A percentile compares a stretch with the other conserved stretches of the same genome.
Conservation (phyloP, 352 stramenopile genomes). For the Phytophthora idaei region DNA sequence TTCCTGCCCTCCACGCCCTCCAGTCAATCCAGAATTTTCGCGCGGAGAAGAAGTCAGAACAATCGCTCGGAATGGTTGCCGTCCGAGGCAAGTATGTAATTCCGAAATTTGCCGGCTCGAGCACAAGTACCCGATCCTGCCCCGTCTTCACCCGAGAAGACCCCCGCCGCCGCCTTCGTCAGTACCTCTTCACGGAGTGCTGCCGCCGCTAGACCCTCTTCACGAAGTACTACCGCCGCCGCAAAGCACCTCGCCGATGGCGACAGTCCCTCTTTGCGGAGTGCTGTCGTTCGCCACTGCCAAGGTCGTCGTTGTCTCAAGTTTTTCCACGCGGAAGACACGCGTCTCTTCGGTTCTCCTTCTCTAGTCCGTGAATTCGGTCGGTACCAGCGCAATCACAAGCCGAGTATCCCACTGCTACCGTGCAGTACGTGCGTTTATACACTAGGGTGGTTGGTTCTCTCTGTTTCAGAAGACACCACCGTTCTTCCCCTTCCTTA, state of each 20-base stretch:
- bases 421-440: conserved; percentile 2
- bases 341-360: not conserved
- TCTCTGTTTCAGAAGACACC: not conserved
- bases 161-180: too few species aligned
- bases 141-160: too few species aligned
- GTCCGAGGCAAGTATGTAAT: not conserved
- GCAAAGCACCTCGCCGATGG: too few species aligned
- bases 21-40: not conserved
- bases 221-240: too few species aligned
- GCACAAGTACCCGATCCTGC: too few species aligned
- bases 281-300: too few species aligned
- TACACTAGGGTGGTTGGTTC: not conserved
- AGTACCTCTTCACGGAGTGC: too few species aligned
- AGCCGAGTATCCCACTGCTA: not conserved
- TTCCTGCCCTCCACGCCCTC: not conserved
- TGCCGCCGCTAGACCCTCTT: too few species aligned
- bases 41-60: not conserved
- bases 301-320: too few species aligned
- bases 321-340: not conserved
- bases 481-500: conserved; percentile 1
- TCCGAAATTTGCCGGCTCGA: too few species aligned
- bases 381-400: conserved; percentile 1
- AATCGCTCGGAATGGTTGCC: not conserved
- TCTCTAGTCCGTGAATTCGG: not conserved
- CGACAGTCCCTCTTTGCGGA: too few species aligned